Evolutionary conservation across 108 stramenopile species (phyloP), one percentile per base, ranked within the genome.

Genomic region (Nannochloropsis salina): DNA sequence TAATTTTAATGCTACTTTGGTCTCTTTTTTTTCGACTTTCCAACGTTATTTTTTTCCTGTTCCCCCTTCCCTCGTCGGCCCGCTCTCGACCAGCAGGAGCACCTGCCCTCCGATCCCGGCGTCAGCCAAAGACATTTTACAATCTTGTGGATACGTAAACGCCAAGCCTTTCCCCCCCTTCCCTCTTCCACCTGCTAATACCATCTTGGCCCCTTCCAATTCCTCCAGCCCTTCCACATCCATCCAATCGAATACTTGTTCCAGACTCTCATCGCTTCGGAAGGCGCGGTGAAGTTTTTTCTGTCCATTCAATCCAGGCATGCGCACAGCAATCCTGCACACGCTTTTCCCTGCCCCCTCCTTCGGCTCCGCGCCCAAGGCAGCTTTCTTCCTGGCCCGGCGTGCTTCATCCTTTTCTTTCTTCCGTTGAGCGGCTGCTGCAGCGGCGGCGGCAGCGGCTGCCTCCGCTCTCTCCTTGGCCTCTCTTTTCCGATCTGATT

Each of bases 211-310:
- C 61, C 61, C 61, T 74, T n/a, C 6, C 61, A 74, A n/a, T n/a
- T 74, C 2, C 2, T 74, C 61, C 2, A 74, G n/a, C 61, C 61
- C 61, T 74, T 74, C 61, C 20, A 74, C 61, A n/a, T 74, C 61
- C 61, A 74, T n/a, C 61, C 61, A 74, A 74, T 74, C 61, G 61
- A 74, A 74, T 8, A 74, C 61, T n/a, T 74, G 15, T 74, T 74
- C 61, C 8, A 74, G 61, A 15, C 4, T n/a, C 15, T 74, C 61
- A 74, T 3, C n/a, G 20, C 20, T n/a, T n/a, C 61, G 61, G 61
- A 74, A 74, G 15, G 61, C 8, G 20, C 61, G 15, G 15, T 74
- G 61, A 74, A 74, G 20, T 2, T 74, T 74, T n/a, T 74, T 74
- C 8, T n/a, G 20, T 74, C 61, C 61, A 15, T 74, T 2, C 61